Percentiles rank a stretch among this genome's conserved stretches.
phyloP scores from a whole-genome alignment of 1,284 basidiomycete genomes.

The Ustilago hordei region DNA sequence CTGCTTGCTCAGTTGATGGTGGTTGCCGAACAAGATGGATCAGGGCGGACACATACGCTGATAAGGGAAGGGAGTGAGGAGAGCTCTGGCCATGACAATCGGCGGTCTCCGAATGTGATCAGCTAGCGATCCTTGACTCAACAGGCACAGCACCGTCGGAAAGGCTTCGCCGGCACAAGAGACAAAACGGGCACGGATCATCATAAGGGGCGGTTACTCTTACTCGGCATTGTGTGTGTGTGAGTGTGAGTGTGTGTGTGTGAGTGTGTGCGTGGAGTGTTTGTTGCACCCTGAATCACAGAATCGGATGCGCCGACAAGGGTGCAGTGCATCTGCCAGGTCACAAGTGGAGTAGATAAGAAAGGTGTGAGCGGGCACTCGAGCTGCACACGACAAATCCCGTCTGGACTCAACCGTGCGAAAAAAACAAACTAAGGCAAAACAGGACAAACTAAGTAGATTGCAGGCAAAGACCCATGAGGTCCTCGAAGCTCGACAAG shows the following conservation, averaged over 20 bases:
- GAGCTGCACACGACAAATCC: conserved; percentile 2
- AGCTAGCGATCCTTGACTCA: not conserved
- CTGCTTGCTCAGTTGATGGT: not conserved
- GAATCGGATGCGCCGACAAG: conserved; percentile 8
- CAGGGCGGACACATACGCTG: not conserved
- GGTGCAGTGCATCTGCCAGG: conserved; percentile 8
- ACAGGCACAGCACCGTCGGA: not conserved
- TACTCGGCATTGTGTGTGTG: conserved; percentile 4
- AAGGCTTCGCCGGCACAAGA: not conserved
- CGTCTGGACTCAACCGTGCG: too few species aligned
- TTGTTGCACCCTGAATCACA: conserved; percentile 7
- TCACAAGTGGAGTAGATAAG: conserved; percentile 12
- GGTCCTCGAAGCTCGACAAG: too few species aligned
- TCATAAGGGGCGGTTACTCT: not conserved
- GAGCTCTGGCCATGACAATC: conserved; percentile 8
- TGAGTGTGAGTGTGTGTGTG: too few species aligned
- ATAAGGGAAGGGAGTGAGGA: not conserved
- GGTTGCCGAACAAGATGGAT: not conserved
- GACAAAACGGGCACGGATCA: conserved; percentile 11
- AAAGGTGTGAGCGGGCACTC: not conserved
- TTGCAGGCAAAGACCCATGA: too few species aligned
- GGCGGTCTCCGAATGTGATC: conserved; percentile 7
- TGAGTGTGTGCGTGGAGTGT: too few species aligned
- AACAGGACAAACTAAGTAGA: too few species aligned
- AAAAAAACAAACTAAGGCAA: too few species aligned